phyloP scores from a whole-genome alignment of 2,329 filamentous ascomycete species.

The Clarireedia hainanense region DNA sequence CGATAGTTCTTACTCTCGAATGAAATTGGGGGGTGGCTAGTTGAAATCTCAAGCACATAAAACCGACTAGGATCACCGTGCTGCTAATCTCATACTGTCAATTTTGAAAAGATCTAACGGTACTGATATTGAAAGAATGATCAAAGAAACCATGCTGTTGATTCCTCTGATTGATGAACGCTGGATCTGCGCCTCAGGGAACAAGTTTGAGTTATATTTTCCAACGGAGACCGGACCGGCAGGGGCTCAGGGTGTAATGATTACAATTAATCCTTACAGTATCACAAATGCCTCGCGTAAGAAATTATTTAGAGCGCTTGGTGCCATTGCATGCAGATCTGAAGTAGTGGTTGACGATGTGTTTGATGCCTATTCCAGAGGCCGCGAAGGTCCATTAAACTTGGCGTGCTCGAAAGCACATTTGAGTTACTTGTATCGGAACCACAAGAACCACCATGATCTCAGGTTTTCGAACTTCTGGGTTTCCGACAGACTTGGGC shows the following conservation, averaged over 20 bases:
- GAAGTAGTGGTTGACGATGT: slow-evolving; percentile 6
- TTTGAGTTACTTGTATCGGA: not conserved
- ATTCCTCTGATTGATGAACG: not conserved
- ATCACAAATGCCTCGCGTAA: not conserved
- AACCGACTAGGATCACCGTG: slow-evolving; percentile 9
- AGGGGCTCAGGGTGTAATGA: not conserved
- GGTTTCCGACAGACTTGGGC: not conserved
- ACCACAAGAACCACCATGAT: not conserved
- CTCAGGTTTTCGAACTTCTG: not conserved
- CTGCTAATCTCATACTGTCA: slow-evolving; percentile 8
- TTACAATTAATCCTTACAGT: not conserved
- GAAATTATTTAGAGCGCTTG: slow-evolving; percentile 9
- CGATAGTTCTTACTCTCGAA: not conserved
- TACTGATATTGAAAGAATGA: slow-evolving; percentile 1
- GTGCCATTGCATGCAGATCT: not conserved
- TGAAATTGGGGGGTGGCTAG: not conserved
- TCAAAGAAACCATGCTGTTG: not conserved
- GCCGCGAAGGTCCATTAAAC: not conserved
- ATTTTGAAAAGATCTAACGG: slow-evolving; percentile 7
- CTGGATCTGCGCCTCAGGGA: not conserved
- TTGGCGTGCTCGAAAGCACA: not conserved
- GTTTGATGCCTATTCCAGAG: slow-evolving; percentile 3
- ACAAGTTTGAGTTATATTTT: not conserved
- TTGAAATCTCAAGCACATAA: not conserved
- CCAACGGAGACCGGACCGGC: not conserved